Percentiles rank a stretch among this genome's conserved stretches.
phyloP scores from a whole-genome alignment of 257 asterid species.

The Dorcoceras hygrometricum region DNA sequence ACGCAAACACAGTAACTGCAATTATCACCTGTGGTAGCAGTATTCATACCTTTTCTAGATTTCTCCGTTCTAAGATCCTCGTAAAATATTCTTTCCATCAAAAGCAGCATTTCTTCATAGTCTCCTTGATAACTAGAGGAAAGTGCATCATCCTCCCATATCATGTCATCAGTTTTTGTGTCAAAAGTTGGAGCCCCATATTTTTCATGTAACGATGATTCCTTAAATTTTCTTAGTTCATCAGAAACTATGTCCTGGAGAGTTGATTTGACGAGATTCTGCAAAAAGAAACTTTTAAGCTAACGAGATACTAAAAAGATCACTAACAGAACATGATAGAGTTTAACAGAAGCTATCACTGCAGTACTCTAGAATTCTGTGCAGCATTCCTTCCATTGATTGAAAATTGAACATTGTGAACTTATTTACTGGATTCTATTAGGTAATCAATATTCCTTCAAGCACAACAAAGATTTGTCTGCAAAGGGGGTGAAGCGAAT shows the following conservation, averaged over 20 bases:
- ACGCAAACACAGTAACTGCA: constrained; percentile 1
- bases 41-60: constrained; percentile 41
- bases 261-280: constrained; percentile 62
- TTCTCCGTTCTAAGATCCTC: constrained; percentile 65
- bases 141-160: constrained; percentile 91
- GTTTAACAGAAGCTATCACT: not conserved
- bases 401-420: not conserved
- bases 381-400: constrained; percentile 7
- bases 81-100: constrained; percentile 87
- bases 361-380: constrained; percentile 1
- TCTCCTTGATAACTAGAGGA: constrained; percentile 66
- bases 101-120: constrained; percentile 77
- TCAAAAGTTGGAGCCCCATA: constrained; percentile 23
- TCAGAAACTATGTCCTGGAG: constrained; percentile 71
- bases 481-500: too few species aligned
- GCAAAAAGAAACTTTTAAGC: constrained; percentile 29
- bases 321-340: constrained; percentile 1
- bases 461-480: not conserved
- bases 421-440: too few species aligned
- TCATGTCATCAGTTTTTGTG: constrained; percentile 48
- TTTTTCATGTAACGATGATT: constrained; percentile 33
- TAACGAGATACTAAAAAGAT: constrained; percentile 16
- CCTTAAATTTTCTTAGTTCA: constrained; percentile 66
- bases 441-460: not conserved
- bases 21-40: not conserved